Base-by-base conservation (phyloP, 2,329 filamentous ascomycete genomes). In the Penicillium digitatum region DNA sequence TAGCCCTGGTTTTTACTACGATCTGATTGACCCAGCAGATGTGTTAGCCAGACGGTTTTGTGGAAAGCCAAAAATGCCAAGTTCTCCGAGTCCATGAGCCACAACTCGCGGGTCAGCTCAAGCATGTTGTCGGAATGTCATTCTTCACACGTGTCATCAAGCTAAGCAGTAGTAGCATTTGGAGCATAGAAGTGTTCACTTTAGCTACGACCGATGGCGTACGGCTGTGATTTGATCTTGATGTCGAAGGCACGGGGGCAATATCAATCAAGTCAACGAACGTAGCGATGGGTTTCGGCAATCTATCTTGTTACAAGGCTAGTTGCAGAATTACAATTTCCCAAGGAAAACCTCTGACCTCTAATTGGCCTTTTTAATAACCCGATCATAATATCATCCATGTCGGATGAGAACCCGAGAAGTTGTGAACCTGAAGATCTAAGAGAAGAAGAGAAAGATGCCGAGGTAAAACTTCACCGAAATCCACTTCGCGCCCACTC, bases 91-190 rank as follows among this genome's bases (percentile, higher is more conserved):
- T 78, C 69, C 31, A 76, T 65, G 1, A 72, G 66, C 76, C 76
- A 82, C 5, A 82, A 71, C 52, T 82, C 79, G 0, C 79, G 73
- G 0, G 80, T 81, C 34, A 82, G 66, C 62, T 82, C 82, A 43
- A 82, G 76, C 80, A 82, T 82, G 60, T 82, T 82, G 63, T 82
- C 81, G 0, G 78, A 79, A 64, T 82, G 82, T 67, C 80, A 82
- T 2, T 74, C 74, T 65, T 82, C 80, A 42, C 73, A 75, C 0
- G 79, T 81, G 61, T 82, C 80, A 0, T 67, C 66, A 11, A 82
- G 68, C 48, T 74, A 77, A 3, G 60, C 62, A 0, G 79, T 69
- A 50, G 82, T 82, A 10, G 73, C 76, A 55, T 81, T 73, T 0
- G 79, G 71, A 0, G 66, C 64, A 14, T 70, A 74, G 63, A 82